These are phyloP conservation scores for Vitis cinerea DNA, from an alignment of 164 flowering plant species.

Conservation along the genomic window DNA sequence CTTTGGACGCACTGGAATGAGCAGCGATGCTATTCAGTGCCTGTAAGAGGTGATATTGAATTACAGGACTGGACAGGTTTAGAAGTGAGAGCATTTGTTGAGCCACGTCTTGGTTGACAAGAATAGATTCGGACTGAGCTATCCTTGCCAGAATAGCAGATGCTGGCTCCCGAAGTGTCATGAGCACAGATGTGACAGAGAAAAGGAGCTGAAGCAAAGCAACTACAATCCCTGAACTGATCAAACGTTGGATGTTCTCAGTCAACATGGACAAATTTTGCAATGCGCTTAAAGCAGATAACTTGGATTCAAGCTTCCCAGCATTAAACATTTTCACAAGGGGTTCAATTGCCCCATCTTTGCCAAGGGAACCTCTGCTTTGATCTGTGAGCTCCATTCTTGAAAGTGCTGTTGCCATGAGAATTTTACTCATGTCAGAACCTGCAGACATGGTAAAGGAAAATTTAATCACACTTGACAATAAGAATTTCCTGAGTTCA, in stretches of 20 bases:
- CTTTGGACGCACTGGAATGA: constrained; percentile 57
- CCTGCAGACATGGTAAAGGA: constrained; percentile 41
- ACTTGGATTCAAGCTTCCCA: constrained; percentile 85
- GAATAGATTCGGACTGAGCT: constrained; percentile 63
- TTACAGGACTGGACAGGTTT: constrained; percentile 58
- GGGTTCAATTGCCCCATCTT: constrained; percentile 73
- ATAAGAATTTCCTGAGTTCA: too few relatives aligned
- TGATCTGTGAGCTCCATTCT: constrained; percentile 81
- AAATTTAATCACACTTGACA: neutral
- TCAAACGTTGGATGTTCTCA: constrained; percentile 49
- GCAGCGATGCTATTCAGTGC: constrained; percentile 64
- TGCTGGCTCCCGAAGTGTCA: constrained; percentile 92
- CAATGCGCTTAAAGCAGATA: constrained; percentile 71
- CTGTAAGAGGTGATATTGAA: constrained; percentile 61
- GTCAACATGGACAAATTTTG: constrained; percentile 49
- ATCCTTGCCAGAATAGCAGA: constrained; percentile 81
- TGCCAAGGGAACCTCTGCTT: constrained; percentile 58
- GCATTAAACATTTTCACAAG: constrained; percentile 64
- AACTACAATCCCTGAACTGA: constrained; percentile 53
- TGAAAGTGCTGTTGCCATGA: constrained; percentile 86
- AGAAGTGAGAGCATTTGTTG: constrained; percentile 83
- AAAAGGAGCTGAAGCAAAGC: constrained; percentile 84
- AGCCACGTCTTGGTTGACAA: constrained; percentile 58
- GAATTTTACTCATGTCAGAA: constrained; percentile 83
- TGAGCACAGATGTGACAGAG: constrained; percentile 83